These are phyloP conservation scores for Podaxis rugospora DNA, from an alignment of 768 basidiomycete genomes.

Conservation along the genomic window DNA sequence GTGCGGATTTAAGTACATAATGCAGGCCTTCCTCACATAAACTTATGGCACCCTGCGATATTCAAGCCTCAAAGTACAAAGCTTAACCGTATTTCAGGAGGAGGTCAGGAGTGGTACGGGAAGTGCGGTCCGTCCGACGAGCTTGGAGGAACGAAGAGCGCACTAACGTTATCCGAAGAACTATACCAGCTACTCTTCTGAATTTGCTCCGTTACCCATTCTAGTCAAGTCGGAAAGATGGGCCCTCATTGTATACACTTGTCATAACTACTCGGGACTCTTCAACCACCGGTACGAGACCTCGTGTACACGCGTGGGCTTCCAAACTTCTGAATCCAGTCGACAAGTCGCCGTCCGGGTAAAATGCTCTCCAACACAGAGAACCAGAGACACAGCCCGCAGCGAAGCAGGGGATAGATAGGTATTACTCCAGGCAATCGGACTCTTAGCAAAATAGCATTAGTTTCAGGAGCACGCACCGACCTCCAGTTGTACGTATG, in stretches of 20 bases:
- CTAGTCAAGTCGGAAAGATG: background rate
- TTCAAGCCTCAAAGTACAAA: background rate
- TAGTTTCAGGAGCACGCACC: background rate
- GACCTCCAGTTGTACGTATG: conserved; percentile 3
- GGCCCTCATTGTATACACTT: background rate
- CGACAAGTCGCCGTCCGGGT: background rate
- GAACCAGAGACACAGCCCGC: no score
- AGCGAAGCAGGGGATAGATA: no score
- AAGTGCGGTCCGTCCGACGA: background rate
- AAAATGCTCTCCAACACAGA: background rate
- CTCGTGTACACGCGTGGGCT: background rate
- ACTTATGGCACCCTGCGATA: background rate
- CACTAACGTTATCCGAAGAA: background rate
- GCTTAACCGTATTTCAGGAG: background rate
- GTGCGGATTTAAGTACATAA: background rate
- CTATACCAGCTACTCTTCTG: background rate
- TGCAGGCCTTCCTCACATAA: background rate
- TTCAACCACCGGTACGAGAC: background rate
- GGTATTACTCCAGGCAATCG: background rate
- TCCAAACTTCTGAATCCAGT: background rate
- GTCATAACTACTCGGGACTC: conserved; percentile 1
- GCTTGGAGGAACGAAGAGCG: background rate
- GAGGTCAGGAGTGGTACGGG: background rate
- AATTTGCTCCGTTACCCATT: background rate
- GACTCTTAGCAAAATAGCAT: background rate